Conservation (phyloP, 179 eudicot genomes). For the Beta macrorhiza region DNA sequence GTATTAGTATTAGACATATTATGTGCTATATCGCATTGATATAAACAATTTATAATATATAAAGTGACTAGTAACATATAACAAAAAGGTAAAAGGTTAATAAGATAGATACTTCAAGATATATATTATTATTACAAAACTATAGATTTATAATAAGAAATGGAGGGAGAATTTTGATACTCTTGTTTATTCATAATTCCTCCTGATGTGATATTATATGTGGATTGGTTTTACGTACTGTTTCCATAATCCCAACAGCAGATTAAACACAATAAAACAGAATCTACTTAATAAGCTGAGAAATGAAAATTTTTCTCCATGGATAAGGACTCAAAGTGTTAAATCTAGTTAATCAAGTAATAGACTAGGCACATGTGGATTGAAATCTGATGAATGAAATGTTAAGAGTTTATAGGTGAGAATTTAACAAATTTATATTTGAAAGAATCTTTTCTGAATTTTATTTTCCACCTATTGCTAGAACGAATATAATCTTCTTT, state of each 20-base stretch:
- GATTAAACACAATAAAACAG: not conserved
- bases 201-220: not conserved
- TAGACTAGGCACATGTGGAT: not conserved
- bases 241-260: constrained; percentile 24
- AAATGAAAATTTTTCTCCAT: not conserved
- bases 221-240: not conserved
- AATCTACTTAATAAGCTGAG: not conserved
- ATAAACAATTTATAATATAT: no score
- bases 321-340: constrained; percentile 21
- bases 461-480: not conserved
- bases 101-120: no score
- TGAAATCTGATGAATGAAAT: not conserved
- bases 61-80: no score
- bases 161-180: no score
- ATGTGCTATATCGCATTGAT: no score
- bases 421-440: constrained; percentile 16
- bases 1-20: no score
- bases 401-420: constrained; percentile 4
- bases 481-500: constrained; percentile 1
- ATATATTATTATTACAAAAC: no score
- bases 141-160: no score
- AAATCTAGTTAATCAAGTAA: constrained; percentile 2
- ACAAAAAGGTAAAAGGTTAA: no score
- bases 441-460: constrained; percentile 11
- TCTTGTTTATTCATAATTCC: no score